Evolutionary conservation across 352 stramenopile species (phyloP).

Genomic region (Pseudoperonospora humuli): DNA sequence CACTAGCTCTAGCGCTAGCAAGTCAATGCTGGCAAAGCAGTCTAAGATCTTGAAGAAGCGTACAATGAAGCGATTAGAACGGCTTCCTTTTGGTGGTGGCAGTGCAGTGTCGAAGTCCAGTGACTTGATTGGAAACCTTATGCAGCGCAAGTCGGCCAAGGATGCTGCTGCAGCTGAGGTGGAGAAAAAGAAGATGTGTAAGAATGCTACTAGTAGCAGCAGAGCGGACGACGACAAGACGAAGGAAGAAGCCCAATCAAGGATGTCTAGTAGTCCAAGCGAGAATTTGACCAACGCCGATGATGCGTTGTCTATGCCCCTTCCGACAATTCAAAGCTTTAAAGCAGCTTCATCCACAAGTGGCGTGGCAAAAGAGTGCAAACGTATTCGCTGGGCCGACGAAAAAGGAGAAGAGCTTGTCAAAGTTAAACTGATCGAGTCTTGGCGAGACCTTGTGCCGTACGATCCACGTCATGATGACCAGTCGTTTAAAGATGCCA

Average conservation of each 20-base stretch:
- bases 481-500: slow-evolving; percentile 73
- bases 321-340: slow-evolving; percentile 82
- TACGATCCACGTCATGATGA: slow-evolving; percentile 51
- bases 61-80: slow-evolving; percentile 73
- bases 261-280: slow-evolving; percentile 9
- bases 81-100: slow-evolving; percentile 51
- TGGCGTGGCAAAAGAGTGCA: slow-evolving; percentile 28
- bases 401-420: slow-evolving; percentile 67
- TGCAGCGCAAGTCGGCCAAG: slow-evolving; percentile 78
- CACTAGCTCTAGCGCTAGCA: slow-evolving; percentile 4
- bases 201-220: slow-evolving; percentile 9
- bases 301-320: slow-evolving; percentile 34
- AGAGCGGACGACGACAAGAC: slow-evolving; percentile 8
- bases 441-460: slow-evolving; percentile 71
- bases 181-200: slow-evolving; percentile 33
- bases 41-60: slow-evolving; percentile 51
- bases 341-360: slow-evolving; percentile 37
- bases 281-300: slow-evolving; percentile 27
- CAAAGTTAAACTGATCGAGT: slow-evolving; percentile 81
- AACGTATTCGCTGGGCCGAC: slow-evolving; percentile 78
- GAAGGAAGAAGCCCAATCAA: slow-evolving; percentile 10
- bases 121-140: slow-evolving; percentile 75
- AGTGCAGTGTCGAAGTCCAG: slow-evolving; percentile 59
- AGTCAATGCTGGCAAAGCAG: slow-evolving; percentile 19
- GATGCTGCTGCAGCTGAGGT: slow-evolving; percentile 32